Evolutionary conservation across 768 basidiomycete genomes (phyloP).

Genomic region (Rhodosporidiobolus sp.): DNA sequence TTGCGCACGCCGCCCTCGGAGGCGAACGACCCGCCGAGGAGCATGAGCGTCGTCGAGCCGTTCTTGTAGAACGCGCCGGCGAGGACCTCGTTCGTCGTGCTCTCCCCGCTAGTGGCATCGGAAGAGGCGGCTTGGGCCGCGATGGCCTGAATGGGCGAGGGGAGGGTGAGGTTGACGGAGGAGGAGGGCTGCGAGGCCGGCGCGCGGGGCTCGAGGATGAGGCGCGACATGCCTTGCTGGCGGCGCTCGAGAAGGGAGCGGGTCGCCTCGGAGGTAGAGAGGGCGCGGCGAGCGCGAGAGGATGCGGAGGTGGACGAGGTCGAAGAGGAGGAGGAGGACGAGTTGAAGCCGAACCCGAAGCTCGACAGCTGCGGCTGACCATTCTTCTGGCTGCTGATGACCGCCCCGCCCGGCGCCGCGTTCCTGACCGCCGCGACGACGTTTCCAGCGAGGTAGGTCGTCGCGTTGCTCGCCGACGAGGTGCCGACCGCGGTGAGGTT

Average conservation of each 20-base stretch:
- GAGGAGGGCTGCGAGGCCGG: slow-evolving; percentile 11
- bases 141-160: slow-evolving; percentile 26
- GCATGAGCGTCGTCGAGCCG: slow-evolving; percentile 63
- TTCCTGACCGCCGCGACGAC: slow-evolving; percentile 61
- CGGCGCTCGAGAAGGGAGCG: slow-evolving; percentile 1
- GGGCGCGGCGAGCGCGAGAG: slow-evolving; percentile 57
- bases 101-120: too few relatives aligned
- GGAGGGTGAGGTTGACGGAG: slow-evolving; percentile 33
- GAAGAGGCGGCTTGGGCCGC: not conserved
- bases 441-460: slow-evolving; percentile 57
- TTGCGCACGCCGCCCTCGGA: slow-evolving; percentile 53
- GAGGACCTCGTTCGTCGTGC: slow-evolving; percentile 64
- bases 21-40: slow-evolving; percentile 85
- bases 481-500: slow-evolving; percentile 44
- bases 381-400: slow-evolving; percentile 42
- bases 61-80: slow-evolving; percentile 90
- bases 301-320: slow-evolving; percentile 17
- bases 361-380: slow-evolving; percentile 19
- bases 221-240: not conserved
- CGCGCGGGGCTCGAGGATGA: slow-evolving; percentile 22
- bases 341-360: slow-evolving; percentile 35
- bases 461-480: slow-evolving; percentile 5
- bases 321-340: slow-evolving; percentile 18
- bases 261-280: slow-evolving; percentile 23
- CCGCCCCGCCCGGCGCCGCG: slow-evolving; percentile 55